Base-by-base conservation (phyloP, 106 monocot species). In the Dendrobium officinale region DNA sequence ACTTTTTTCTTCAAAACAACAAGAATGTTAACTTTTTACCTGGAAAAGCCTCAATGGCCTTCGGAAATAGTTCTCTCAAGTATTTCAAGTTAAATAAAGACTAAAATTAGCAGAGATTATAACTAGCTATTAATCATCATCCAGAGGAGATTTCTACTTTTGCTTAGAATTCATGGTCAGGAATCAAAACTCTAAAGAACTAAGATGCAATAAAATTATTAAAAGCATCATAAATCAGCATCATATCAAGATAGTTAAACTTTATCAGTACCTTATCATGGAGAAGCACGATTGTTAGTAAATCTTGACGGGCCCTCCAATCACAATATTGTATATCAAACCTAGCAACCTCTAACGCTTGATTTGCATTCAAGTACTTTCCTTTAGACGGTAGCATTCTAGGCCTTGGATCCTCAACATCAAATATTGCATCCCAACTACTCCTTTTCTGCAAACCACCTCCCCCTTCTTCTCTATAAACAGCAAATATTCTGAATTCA, bases 261-360 rank as follows among this genome's bases (percentile, higher is more conserved):
- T 73, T 40, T 16, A 41, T 41, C 41, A 73, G 16, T 84, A 95
- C 97, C 95, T 95, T 95, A 45, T 95, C 89, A 82, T 99, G 98
- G 10, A 99, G 95, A 42, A 95, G 81, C 98, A 99, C 90, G 73
- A 99, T 95, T 4, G 80, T 84, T 15, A 95, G 85, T 82, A 99
- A 80, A 78, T 99, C 98, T 9, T 99, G 92, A 8, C 98, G 90
- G 68, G 98, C 98, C 51, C 94, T 89, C 98, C 98, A 99, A 80
- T 95, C 98, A 27, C 89, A 88, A 17, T 99, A 99, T 76, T 99
- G 95, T 8, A 99, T 95, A 76, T 99, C 98, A 49, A 91, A 88
- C 81, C 93, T 89, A n/a, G 86, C 95, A 72, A 99, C 91, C 82
- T 99, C 98, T 44, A 95, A 55, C 44, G 98, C 98, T 81, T 95